Base-by-base conservation (phyloP, 768 basidiomycete species). In the Calocybe indica region DNA sequence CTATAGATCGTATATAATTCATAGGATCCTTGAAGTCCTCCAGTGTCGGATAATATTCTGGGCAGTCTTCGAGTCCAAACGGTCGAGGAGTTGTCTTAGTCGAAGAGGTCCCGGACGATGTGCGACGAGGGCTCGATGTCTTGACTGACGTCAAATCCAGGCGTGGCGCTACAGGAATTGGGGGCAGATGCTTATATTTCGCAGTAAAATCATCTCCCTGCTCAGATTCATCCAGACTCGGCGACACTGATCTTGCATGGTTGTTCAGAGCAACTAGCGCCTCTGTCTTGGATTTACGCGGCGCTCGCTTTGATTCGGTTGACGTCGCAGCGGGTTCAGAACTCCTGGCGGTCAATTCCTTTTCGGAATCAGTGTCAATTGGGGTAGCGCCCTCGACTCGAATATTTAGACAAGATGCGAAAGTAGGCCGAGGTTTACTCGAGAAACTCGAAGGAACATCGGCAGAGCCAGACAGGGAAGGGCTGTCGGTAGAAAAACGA, bases 21-120 rank as follows among this genome's bases (percentile, higher is more conserved):
- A 96, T 86, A 34, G 95, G 92, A 69, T 97, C 91, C 61, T 79
- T 82, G 67, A 93, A 99, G 66, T 99, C 88, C 49, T 92, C 94
- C n/a, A 69, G 61, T 1, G 85, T 88, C 15, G 96, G 96, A 64
- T 84, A 86, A 62, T 82, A 99, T 55, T 81, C 82, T 5, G 91
- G 96, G 56, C 92, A 95, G 59, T 97, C 91, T 51, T 83, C 73
- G 45, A 99, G 74, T 12, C 79, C 91, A 66, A 97, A 97, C 8
- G 88, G 83, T 37, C 95, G 78, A 30, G 76, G 66, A n/a, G 68
- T 62, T 65, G 43, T 63, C 22, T 22, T 22, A 22, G 1, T 22
- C 22, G 22, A 22, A 22, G 22, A 22, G 62, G 35, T 69, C 65
- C 34, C 65, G 62, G 8, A 59, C 60, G 12, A 66, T 61, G 50